Conservation (phyloP, 2,329 filamentous ascomycete species). For the Alternaria panax region DNA sequence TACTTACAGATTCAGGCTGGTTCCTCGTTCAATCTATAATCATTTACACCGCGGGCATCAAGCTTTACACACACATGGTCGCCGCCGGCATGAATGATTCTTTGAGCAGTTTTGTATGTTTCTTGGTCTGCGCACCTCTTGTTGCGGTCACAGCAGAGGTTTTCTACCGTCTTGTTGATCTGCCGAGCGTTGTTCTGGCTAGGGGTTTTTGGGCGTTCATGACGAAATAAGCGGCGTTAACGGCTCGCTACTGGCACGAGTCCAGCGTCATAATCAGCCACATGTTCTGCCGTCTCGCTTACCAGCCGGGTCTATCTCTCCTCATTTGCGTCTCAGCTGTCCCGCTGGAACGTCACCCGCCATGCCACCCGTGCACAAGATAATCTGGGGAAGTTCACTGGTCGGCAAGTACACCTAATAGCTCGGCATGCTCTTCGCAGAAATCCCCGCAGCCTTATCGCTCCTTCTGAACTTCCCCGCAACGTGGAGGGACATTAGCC, state of each 20-base stretch:
- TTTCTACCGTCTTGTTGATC: constrained; percentile 42
- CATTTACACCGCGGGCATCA: constrained; percentile 54
- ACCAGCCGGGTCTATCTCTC: background rate
- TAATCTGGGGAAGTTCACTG: background rate
- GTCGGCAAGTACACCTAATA: background rate
- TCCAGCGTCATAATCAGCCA: background rate
- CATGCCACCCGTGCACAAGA: constrained; percentile 1
- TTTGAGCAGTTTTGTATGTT: constrained; percentile 30
- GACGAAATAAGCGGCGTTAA: constrained; percentile 23
- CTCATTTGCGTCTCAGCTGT: background rate
- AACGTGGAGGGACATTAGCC: constrained; percentile 2
- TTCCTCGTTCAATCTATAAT: constrained; percentile 54
- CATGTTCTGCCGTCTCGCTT: background rate
- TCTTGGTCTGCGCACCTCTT: constrained; percentile 33
- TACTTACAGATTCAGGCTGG: constrained; percentile 44
- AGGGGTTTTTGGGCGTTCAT: constrained; percentile 35
- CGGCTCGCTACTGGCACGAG: background rate
- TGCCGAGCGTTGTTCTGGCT: constrained; percentile 41
- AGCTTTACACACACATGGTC: constrained; percentile 52
- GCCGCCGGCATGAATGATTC: constrained; percentile 16
- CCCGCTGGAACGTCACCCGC: background rate
- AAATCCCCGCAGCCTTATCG: constrained; percentile 7
- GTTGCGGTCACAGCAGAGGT: constrained; percentile 33
- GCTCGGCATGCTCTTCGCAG: background rate
- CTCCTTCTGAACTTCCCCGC: constrained; percentile 9